Evolutionary conservation across 768 basidiomycete genomes (phyloP).

Genomic region (Suillus plorans): DNA sequence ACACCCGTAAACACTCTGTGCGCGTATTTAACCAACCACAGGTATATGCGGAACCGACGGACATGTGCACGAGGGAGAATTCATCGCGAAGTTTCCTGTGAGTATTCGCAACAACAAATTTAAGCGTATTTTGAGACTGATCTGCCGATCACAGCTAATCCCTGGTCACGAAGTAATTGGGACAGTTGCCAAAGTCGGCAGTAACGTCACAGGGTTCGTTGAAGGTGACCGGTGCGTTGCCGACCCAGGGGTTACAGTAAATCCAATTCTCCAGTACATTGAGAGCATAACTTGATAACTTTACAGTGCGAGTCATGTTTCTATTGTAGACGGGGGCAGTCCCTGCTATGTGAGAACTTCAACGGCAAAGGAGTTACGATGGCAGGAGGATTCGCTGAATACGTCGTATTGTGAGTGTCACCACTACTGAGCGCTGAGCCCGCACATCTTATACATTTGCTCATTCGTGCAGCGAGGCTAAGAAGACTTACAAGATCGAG

Average conservation of each 20-base stretch:
- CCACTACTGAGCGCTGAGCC: neutral
- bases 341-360: conserved; percentile 41
- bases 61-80: conserved; percentile 66
- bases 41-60: conserved; percentile 64
- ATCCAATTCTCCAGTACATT: neutral
- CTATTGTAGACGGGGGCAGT: conserved; percentile 39
- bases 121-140: conserved; percentile 11
- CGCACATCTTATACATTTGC: neutral
- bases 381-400: conserved; percentile 44
- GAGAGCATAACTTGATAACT: neutral
- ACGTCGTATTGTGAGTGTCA: conserved; percentile 36
- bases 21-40: conserved; percentile 11
- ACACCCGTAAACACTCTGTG: conserved; percentile 2
- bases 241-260: conserved; percentile 38
- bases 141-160: neutral
- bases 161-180: conserved; percentile 27
- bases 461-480: conserved; percentile 22
- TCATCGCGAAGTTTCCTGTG: conserved; percentile 61
- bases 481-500: conserved; percentile 40
- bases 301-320: conserved; percentile 36
- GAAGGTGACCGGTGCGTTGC: conserved; percentile 44
- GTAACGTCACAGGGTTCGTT: conserved; percentile 40
- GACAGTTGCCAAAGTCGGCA: conserved; percentile 38
- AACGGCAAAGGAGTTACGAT: conserved; percentile 35
- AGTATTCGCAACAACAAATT: neutral